Base-by-base conservation (phyloP, 345 rosid genomes). In the Arabidopsis suecica region DNA sequence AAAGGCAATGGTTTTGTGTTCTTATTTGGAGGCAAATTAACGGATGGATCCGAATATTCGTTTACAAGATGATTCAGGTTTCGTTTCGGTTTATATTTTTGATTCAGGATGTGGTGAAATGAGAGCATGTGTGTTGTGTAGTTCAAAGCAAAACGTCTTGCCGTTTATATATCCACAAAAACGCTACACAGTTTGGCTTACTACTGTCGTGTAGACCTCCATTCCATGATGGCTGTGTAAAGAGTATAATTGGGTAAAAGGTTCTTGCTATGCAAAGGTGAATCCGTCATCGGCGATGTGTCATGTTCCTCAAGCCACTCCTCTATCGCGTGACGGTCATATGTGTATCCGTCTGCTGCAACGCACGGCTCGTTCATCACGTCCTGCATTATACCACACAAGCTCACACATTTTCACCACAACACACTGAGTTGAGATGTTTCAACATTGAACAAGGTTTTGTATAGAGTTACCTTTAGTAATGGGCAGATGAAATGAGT, bases 281-380 rank as follows among this genome's bases (percentile, higher is more conserved):
- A 64, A 51, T 86, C 78, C 1, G 97, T 88, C 87, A 84, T 81
- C 9, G 98, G 97, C 4, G 98, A 94, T 5, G 80, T 84, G 38
- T 89, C 88, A 13, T 86, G 83, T 20, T 73, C 80, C 76, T 84
- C 79, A 34, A 89, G 81, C 98, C 97, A 94, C 62, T 84, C 84
- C 80, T 88, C 87, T 6, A 94, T 89, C 28, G 93, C 96, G 64
- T 64, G 82, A 16, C 88, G 87, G 49, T 94, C 96, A 2, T 94
- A 91, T 2, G 89, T 88, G 80, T 87, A 91, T 20, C 98, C 98
- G 41, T 94, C 97, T 7, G 96, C 86, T 36, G 98, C 97, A 42
- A 94, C 97, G 61, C 88, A 87, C 4, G 98, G 97, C 16, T 89
- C 96, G 10, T 84, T 75, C 96, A 90, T 94, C 16, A 91, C 82